Conservation (phyloP, 768 basidiomycete species). For the Leucocoprinus sp. region DNA sequence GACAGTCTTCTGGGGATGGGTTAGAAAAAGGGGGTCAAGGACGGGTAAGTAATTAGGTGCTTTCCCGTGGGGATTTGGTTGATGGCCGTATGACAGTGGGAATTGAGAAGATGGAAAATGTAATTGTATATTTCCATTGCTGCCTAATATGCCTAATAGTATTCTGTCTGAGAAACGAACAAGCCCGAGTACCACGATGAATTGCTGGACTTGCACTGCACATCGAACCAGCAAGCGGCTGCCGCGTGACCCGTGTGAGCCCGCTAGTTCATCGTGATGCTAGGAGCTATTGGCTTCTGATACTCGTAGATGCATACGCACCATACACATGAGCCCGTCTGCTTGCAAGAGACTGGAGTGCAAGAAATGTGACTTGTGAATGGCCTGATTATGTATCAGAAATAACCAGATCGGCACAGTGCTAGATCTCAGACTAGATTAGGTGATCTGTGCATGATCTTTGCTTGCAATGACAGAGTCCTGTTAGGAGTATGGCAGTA, state of each 20-base stretch:
- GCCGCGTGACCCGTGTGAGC: constrained; percentile 4
- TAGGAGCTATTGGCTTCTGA: too few species aligned
- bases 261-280: too few species aligned
- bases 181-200: too few species aligned
- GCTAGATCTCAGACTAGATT: constrained; percentile 25
- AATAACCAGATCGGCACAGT: constrained; percentile 19
- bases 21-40: constrained; percentile 3
- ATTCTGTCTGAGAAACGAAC: too few species aligned
- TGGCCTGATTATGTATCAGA: constrained; percentile 12
- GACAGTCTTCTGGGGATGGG: background rate
- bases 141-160: too few species aligned
- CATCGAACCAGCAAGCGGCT: constrained; percentile 8
- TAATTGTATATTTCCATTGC: too few species aligned
- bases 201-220: constrained; percentile 1
- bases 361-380: constrained; percentile 5
- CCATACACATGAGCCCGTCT: too few species aligned
- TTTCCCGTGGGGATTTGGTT: too few species aligned
- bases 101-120: background rate
- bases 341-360: constrained; percentile 1
- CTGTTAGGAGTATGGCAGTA: background rate
- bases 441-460: constrained; percentile 7
- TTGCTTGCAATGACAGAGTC: background rate
- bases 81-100: too few species aligned
- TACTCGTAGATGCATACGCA: too few species aligned
- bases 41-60: too few species aligned